Base-by-base conservation (phyloP, 2,329 filamentous ascomycete species). In the Bipolaris victoriae region DNA sequence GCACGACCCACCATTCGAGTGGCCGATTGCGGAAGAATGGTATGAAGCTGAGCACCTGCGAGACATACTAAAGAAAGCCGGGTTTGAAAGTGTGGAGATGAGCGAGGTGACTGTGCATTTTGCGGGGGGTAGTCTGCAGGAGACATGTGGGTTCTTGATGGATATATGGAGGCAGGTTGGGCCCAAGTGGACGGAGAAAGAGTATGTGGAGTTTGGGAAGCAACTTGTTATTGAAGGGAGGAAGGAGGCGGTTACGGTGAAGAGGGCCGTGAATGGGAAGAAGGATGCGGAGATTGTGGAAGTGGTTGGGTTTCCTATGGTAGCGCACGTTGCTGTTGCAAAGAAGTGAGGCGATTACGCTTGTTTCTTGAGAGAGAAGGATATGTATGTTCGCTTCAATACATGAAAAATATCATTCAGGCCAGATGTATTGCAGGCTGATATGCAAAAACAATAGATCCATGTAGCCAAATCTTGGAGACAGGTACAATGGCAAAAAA, bases 11-110 rank as follows among this genome's bases (percentile, higher is more conserved):
- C 24, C 57, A n/a, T 61, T 62, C 39, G 41, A 49, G 13, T 49
- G 57, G 16, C 63, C 63, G n/a, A 47, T 66, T 4, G 43, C 56
- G 5, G 60, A 62, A 3, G 55, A 52, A 7, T 64, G 63, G 63
- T 63, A 37, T 20, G 31, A 47, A 15, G 50, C 50, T 10, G 35
- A 43, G 36, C 45, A 56, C 18, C 29, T 64, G 5, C 49, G 58
- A 33, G 47, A 51, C 5, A 49, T 37, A 16, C 18, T 64, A 24
- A 15, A 26, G 18, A 52, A 53, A 1, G 59, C 40, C 0, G 63
- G 61, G 1, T 64, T 66, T 26, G 31, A 24, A 29, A 18, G 52
- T 13, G 51, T 65, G 3, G 48, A 52, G 20, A 22, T 52, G 13
- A 37, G 49, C 22, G 57, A 62, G 24, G 46, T 33, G 35, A 40